Evolutionary conservation across 2,329 filamentous ascomycete species (phyloP).

Genomic region (Pseudocercospora ulei): DNA sequence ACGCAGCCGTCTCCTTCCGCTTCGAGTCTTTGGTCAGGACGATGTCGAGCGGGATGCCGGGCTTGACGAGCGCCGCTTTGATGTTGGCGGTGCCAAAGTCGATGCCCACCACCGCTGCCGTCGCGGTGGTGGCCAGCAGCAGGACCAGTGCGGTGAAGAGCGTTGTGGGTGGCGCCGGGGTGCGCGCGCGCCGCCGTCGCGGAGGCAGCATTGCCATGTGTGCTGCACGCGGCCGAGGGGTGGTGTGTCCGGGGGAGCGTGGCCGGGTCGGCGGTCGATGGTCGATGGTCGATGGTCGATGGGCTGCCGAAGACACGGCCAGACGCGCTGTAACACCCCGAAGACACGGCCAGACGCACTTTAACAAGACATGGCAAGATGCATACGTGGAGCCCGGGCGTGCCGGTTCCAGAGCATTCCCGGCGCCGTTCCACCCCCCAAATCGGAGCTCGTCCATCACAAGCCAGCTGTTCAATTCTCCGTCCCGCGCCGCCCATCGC

Average conservation of each 20-base stretch:
- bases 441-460: too few species aligned
- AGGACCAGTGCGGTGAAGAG: slow-evolving; percentile 38
- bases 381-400: not conserved
- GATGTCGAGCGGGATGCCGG: slow-evolving; percentile 92
- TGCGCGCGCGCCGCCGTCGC: slow-evolving; percentile 25
- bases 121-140: slow-evolving; percentile 49
- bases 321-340: too few species aligned
- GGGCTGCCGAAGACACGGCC: slow-evolving; percentile 1
- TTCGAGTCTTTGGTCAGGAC: slow-evolving; percentile 96
- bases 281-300: not conserved
- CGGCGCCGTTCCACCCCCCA: too few species aligned
- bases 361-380: slow-evolving; percentile 4
- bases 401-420: slow-evolving; percentile 6
- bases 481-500: too few species aligned
- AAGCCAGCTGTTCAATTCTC: too few species aligned
- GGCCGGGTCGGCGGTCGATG: not conserved
- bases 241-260: slow-evolving; percentile 1
- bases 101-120: slow-evolving; percentile 69
- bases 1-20: slow-evolving; percentile 82
- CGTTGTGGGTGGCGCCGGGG: slow-evolving; percentile 19
- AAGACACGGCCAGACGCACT: too few species aligned
- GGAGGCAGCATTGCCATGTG: slow-evolving; percentile 22
- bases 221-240: not conserved
- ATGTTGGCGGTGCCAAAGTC: slow-evolving; percentile 95
- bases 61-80: slow-evolving; percentile 91